Evolutionary conservation across 106 monocot species (phyloP).

Genomic region (Alisma plantagoaquatica): DNA sequence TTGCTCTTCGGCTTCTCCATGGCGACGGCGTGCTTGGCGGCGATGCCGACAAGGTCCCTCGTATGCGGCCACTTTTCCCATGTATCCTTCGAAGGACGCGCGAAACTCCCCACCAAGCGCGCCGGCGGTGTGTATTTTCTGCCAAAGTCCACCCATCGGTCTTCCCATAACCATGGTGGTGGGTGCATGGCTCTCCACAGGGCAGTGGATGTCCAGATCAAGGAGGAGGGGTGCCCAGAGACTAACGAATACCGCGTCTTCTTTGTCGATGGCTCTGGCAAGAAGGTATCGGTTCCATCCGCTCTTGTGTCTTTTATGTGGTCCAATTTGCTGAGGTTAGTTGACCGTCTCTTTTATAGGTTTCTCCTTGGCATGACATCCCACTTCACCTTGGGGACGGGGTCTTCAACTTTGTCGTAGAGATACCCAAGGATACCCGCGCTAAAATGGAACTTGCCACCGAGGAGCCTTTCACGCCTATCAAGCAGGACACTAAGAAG

Average conservation of each 20-base stretch:
- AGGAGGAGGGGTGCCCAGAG: constrained; percentile 64
- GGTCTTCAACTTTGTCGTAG: constrained; percentile 67
- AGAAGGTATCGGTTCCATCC: constrained; percentile 23
- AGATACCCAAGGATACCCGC: constrained; percentile 80
- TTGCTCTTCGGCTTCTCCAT: too few species aligned
- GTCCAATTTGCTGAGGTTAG: too few species aligned
- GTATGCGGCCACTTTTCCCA: not conserved
- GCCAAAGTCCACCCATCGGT: too few species aligned
- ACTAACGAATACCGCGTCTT: constrained; percentile 83
- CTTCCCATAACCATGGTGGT: constrained; percentile 6
- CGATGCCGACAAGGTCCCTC: not conserved
- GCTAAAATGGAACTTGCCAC: constrained; percentile 94
- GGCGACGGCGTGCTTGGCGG: too few species aligned
- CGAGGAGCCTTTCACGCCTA: constrained; percentile 73
- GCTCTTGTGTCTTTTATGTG: too few species aligned
- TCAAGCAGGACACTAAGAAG: constrained; percentile 93
- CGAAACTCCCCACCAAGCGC: not conserved
- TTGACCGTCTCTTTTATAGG: too few species aligned
- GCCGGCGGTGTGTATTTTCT: too few species aligned
- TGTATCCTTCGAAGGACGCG: not conserved
- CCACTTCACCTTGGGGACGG: constrained; percentile 61
- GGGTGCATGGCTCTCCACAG: constrained; percentile 34
- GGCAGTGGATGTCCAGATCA: constrained; percentile 19
- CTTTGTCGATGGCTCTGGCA: constrained; percentile 54
- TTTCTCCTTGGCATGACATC: constrained; percentile 86